Conservation (phyloP, 371 early-diverging fungal genomes). For the Rhizopus stolonifer region DNA sequence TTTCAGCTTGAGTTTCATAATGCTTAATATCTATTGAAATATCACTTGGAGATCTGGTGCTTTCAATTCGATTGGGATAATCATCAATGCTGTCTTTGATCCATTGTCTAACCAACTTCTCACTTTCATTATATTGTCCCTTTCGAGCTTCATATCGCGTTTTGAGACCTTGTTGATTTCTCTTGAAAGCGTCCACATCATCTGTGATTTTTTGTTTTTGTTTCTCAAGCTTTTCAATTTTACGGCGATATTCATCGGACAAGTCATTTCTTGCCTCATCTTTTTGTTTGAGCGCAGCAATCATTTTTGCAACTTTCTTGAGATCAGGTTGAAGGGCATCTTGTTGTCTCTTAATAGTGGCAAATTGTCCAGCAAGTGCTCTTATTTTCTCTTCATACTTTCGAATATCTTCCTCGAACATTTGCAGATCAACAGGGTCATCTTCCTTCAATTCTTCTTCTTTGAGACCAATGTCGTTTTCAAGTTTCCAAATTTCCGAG, state of each 20-base stretch:
- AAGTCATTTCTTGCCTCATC: constrained; percentile 7
- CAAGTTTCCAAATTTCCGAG: constrained; percentile 5
- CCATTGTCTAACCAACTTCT: constrained; percentile 31
- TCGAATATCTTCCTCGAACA: constrained; percentile 48
- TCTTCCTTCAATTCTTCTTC: constrained; percentile 59
- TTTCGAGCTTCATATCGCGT: constrained; percentile 8
- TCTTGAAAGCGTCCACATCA: not conserved
- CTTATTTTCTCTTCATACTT: constrained; percentile 15
- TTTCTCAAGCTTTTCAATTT: constrained; percentile 11
- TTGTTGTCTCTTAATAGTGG: constrained; percentile 5
- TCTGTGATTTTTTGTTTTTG: not conserved
- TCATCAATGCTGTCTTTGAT: constrained; percentile 53
- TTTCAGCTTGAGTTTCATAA: not conserved
- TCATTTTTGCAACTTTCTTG: constrained; percentile 4
- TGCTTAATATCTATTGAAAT: constrained; percentile 45
- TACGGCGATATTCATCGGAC: not conserved
- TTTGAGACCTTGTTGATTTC: not conserved
- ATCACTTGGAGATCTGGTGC: constrained; percentile 41
- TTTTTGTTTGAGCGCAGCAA: constrained; percentile 11
- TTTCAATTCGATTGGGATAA: constrained; percentile 66
- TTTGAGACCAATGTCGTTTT: constrained; percentile 13
- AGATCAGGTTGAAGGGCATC: not conserved
- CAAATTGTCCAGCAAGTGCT: constrained; percentile 14
- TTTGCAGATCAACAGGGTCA: constrained; percentile 64
- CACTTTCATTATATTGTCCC: not conserved